phyloP scores from a whole-genome alignment of 2,329 filamentous ascomycete species.

The Orbilia brochopaga region DNA sequence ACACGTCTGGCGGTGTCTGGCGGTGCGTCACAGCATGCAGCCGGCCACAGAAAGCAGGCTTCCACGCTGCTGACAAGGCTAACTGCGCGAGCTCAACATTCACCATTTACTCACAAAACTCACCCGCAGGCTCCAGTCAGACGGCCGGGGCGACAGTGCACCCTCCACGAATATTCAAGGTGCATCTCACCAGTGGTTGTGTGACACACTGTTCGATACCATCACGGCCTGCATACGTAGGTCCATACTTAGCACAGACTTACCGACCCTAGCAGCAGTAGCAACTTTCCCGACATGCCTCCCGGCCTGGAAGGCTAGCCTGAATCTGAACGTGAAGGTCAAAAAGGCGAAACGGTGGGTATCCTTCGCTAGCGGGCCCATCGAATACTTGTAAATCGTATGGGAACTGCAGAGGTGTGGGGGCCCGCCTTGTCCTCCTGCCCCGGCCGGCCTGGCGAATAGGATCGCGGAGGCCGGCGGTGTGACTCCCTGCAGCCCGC shows the following conservation, averaged over 20 bases:
- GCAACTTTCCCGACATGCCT: neutral
- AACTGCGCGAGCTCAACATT: too few relatives aligned
- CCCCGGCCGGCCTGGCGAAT: conserved; percentile 27
- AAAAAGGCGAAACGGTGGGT: neutral
- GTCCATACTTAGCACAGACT: neutral
- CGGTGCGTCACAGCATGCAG: conserved; percentile 40
- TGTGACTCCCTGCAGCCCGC: conserved; percentile 24
- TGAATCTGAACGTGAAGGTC: too few relatives aligned
- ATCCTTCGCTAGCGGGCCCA: conserved; percentile 45
- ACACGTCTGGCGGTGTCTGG: conserved; percentile 2
- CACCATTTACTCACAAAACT: too few relatives aligned
- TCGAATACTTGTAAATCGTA: neutral
- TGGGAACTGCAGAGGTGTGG: conserved; percentile 10
- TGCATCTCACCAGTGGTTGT: conserved; percentile 29
- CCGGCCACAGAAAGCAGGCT: neutral
- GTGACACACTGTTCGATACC: conserved; percentile 20
- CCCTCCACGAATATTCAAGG: neutral
- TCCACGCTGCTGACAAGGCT: neutral
- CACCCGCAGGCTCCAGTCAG: conserved; percentile 11
- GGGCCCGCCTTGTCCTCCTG: conserved; percentile 11
- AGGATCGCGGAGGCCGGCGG: conserved; percentile 9
- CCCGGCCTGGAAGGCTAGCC: neutral
- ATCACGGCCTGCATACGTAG: neutral
- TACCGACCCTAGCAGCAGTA: too few relatives aligned
- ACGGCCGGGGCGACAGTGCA: neutral